Percentiles rank a stretch among this genome's conserved stretches.
Evolutionary conservation across 192 early-diverging fungal genomes (phyloP).

Genomic region (Umbelopsis sp.): DNA sequence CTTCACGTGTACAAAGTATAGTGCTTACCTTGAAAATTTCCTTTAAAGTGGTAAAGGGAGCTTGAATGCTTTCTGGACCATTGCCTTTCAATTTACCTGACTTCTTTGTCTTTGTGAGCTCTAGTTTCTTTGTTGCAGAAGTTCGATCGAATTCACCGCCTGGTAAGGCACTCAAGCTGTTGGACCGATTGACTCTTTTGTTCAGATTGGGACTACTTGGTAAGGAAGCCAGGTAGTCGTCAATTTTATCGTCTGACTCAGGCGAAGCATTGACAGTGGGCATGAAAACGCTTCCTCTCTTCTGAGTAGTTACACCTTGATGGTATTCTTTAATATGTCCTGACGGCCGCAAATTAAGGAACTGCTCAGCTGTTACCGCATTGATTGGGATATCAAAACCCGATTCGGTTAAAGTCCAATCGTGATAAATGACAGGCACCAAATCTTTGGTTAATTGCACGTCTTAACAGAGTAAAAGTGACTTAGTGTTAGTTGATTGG

Average conservation of each 20-base stretch:
- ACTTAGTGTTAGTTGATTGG: neutral
- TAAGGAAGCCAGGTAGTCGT: neutral
- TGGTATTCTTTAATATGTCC: conserved; percentile 48
- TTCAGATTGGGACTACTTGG: neutral
- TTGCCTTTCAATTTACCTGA: conserved; percentile 72
- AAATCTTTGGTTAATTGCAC: conserved; percentile 91
- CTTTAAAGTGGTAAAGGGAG: conserved; percentile 84
- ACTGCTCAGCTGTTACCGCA: conserved; percentile 71
- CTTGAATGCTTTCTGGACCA: conserved; percentile 78
- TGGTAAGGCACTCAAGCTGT: conserved; percentile 47
- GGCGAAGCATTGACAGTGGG: conserved; percentile 15
- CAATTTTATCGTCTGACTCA: conserved; percentile 1
- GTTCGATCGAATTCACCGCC: conserved; percentile 15
- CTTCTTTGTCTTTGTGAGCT: conserved; percentile 34
- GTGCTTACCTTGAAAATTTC: conserved; percentile 70
- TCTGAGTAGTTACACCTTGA: conserved; percentile 35
- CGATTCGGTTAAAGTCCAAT: conserved; percentile 83
- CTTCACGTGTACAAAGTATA: conserved; percentile 16
- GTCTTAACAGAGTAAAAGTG: conserved; percentile 48
- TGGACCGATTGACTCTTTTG: conserved; percentile 42
- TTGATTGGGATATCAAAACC: conserved; percentile 71
- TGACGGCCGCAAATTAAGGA: conserved; percentile 55
- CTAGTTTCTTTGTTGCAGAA: neutral
- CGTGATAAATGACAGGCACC: conserved; percentile 89
- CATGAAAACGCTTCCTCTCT: conserved; percentile 21